phyloP scores from a whole-genome alignment of 495 filamentous ascomycete species.

The Penicillium riverlandense region DNA sequence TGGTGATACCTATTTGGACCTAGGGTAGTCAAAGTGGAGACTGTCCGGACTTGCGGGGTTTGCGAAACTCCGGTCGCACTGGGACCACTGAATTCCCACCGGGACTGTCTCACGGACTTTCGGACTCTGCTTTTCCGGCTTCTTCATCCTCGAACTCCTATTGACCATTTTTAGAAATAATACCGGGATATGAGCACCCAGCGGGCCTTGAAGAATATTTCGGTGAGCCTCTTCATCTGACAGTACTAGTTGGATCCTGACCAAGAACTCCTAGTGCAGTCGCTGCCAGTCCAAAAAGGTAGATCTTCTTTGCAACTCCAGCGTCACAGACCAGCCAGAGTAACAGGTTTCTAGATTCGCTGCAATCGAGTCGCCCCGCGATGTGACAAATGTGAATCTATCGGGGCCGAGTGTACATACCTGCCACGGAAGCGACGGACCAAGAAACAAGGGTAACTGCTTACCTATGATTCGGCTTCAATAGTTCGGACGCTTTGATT shows the following conservation, averaged over 20 bases:
- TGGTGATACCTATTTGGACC: no score
- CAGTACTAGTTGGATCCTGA: no score
- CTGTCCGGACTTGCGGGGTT: no score
- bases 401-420: slow-evolving; percentile 7
- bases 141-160: neutral
- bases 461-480: neutral
- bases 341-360: slow-evolving; percentile 9
- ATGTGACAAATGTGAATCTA: slow-evolving; percentile 14
- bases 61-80: no score
- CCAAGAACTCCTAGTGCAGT: slow-evolving; percentile 4
- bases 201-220: neutral
- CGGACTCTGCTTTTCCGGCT: slow-evolving; percentile 1
- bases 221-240: neutral
- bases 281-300: slow-evolving; percentile 16
- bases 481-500: no score
- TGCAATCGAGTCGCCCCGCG: slow-evolving; percentile 12
- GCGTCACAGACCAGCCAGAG: neutral
- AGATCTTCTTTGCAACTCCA: neutral
- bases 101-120: neutral
- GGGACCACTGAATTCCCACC: no score
- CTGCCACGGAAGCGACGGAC: slow-evolving; percentile 9
- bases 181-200: neutral
- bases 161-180: neutral
- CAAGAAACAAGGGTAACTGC: slow-evolving; percentile 4
- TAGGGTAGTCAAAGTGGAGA: no score